Evolutionary conservation across 2,329 filamentous ascomycete species (phyloP), one percentile per base, ranked within the genome.

Genomic region (Hypoxylon sp.): DNA sequence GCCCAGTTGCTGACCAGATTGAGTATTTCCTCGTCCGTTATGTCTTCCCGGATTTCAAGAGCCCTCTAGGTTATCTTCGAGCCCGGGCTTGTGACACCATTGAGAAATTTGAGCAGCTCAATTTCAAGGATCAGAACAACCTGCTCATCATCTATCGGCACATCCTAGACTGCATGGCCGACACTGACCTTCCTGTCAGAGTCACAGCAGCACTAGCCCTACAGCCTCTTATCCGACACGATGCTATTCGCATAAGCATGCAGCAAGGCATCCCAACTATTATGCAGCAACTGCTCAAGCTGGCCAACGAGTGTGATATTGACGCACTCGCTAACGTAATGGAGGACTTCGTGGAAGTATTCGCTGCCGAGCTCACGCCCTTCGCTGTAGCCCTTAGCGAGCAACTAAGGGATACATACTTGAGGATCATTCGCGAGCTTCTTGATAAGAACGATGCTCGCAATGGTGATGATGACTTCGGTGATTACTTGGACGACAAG

Each of bases 311-410:
- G 80, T 96, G 96, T 63, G 96, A 99, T 76, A 95, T 99, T 50
- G 96, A 99, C 79, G 94, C 96, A 4, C 85, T 99, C 41, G 95
- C 96, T 21, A 98, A 98, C 75, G 96, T 99, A 39, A 99, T 99
- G 96, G 96, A 99, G 80, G 96, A 99, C 76, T 99, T 99, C 76
- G 96, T 99, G 47, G 96, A 99, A 79, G 94, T 98, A 2, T 99
- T 99, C 76, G 95, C 96, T n/a, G 87, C 93, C 2, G 96, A 99
- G 78, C 86, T 99, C 48, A 98, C 96, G 5, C 96, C 96, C 2
- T 99, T 99, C 74, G 96, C 96, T 9, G 95, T 99, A 30, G 96
- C 96, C 3, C 85, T 99, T 3, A 97, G 94, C 75, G 94, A 98
- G 81, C 96, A 99, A 80, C 85, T 99, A 50, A 90, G 95, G 45